Conservation (phyloP, 2,329 filamentous ascomycete species). For the Fusarium metavorans region DNA sequence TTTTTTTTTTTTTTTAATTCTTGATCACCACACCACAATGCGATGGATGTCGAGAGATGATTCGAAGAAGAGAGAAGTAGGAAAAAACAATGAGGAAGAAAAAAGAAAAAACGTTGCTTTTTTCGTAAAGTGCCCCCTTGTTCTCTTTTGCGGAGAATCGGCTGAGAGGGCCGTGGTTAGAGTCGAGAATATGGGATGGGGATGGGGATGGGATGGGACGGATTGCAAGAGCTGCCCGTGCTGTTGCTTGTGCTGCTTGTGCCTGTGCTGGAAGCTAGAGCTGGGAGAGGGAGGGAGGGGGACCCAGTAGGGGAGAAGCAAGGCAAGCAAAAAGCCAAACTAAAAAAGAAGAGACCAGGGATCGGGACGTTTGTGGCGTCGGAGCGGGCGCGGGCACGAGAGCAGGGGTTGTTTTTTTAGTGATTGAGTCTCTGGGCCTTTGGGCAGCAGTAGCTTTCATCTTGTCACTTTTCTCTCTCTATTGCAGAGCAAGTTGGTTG, state of each 20-base stretch:
- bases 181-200: conserved; percentile 27
- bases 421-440: conserved; percentile 10
- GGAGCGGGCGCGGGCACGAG: conserved; percentile 19
- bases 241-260: neutral
- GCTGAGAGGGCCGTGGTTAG: conserved; percentile 32
- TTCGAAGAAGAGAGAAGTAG: conserved; percentile 14
- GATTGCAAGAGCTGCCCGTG: neutral
- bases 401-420: conserved; percentile 16
- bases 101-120: conserved; percentile 17
- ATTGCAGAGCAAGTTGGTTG: neutral
- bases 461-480: conserved; percentile 1
- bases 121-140: conserved; percentile 18
- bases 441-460: neutral
- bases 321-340: neutral
- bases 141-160: conserved; percentile 26
- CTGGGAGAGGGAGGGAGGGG: conserved; percentile 1
- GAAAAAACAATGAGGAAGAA: conserved; percentile 8
- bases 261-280: neutral
- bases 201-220: neutral
- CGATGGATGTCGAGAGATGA: conserved; percentile 4
- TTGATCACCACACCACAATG: conserved; percentile 1
- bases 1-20: neutral
- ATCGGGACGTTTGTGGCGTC: conserved; percentile 34
- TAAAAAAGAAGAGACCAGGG: neutral
- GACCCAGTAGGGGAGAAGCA: neutral